phyloP scores from a whole-genome alignment of 345 rosid species.

The Trapa bicornis region DNA sequence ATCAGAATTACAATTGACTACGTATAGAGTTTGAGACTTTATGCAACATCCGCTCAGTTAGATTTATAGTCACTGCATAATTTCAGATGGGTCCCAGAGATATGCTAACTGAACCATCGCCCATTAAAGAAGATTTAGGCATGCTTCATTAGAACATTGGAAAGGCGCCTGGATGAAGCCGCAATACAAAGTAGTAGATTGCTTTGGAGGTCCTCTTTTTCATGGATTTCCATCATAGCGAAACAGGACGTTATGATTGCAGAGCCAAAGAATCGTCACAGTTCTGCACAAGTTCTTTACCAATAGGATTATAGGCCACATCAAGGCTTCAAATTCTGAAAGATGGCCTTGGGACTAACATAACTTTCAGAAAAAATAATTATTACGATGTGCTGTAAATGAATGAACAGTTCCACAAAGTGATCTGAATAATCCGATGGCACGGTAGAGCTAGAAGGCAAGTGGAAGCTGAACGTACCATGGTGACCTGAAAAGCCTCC shows the following conservation, averaged over 20 bases:
- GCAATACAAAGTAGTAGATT: not conserved
- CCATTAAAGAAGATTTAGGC: not conserved
- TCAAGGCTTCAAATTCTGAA: not conserved
- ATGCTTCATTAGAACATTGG: no score
- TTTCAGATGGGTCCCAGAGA: not conserved
- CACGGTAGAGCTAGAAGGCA: not conserved
- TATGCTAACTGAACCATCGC: not conserved
- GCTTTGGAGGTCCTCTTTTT: not conserved
- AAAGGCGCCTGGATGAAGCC: not conserved
- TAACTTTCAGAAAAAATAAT: not conserved
- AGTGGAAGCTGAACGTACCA: constrained; percentile 28
- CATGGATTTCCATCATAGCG: not conserved
- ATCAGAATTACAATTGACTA: not conserved
- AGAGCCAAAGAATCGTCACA: not conserved
- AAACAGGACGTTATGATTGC: not conserved
- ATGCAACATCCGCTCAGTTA: not conserved
- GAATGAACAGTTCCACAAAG: not conserved
- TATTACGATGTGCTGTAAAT: not conserved
- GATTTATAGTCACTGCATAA: not conserved
- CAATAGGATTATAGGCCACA: not conserved
- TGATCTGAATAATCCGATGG: not conserved
- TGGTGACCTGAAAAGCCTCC: constrained; percentile 65
- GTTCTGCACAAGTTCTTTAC: no score
- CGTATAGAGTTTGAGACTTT: not conserved
- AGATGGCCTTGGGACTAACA: not conserved